Percentiles rank a stretch among this genome's conserved stretches.
Conservation (phyloP, 1,284 basidiomycete species). For the Tilletia horrida region DNA sequence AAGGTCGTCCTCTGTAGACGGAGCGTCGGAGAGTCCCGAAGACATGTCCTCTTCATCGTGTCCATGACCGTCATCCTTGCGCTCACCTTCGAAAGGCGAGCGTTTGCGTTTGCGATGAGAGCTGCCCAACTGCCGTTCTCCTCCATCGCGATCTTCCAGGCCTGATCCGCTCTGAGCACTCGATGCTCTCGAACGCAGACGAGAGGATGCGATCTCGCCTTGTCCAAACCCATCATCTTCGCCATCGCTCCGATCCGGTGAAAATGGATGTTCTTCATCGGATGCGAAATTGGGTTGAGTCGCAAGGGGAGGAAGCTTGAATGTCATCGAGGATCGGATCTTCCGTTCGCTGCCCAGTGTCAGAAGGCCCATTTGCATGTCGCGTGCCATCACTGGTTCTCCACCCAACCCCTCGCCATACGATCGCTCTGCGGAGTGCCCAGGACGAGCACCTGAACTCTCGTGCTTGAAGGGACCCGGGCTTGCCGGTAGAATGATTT, state of each 20-base stretch:
- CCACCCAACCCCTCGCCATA: conserved; percentile 34
- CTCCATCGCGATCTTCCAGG: too few species aligned
- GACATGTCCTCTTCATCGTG: background rate
- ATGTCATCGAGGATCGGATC: background rate
- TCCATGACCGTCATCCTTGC: too few species aligned
- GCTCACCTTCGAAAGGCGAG: too few species aligned
- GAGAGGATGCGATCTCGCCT: too few species aligned
- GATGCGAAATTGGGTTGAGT: background rate
- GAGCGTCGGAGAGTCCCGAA: background rate
- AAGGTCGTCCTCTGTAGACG: background rate
- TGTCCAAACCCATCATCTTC: background rate
- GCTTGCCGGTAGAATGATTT: background rate
- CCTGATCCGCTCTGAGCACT: too few species aligned
- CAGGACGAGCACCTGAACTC: background rate
- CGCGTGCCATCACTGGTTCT: conserved; percentile 33
- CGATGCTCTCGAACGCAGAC: too few species aligned
- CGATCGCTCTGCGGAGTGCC: conserved; percentile 23
- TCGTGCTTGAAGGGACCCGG: background rate
- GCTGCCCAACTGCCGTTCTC: too few species aligned
- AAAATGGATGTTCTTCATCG: background rate
- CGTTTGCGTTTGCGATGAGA: too few species aligned
- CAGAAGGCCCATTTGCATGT: conserved; percentile 19
- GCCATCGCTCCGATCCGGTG: background rate
- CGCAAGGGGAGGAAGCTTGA: background rate
- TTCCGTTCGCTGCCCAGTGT: background rate